Evolutionary conservation across 495 filamentous ascomycete genomes (phyloP), one percentile per base, ranked within the genome.

Genomic region (Podospora sp.): DNA sequence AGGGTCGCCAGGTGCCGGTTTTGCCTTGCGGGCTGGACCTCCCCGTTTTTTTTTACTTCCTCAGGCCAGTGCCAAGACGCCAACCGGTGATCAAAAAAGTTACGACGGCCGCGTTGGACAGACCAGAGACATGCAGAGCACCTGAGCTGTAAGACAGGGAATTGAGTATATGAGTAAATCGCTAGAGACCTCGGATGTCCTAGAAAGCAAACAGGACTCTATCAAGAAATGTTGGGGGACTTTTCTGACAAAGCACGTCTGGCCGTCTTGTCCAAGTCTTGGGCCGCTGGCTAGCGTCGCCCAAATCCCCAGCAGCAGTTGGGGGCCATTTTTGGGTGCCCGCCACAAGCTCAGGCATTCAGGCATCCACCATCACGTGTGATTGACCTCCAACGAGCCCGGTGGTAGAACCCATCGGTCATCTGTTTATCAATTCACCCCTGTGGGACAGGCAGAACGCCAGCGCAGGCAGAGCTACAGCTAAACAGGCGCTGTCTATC

Each of bases 1-100:
- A 27, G 67, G 65, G 59, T 60, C 50, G 29, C 53, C 52, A 26
- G 56, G 35, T 65, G 63, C 63, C 63, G 63, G 63, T 58, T 59
- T 62, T 62, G 52, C 36, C 60, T 57, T 56, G 20, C 58, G 53
- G 51, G 11, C 24, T 58, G 21, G 33, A 22, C 20, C 55, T 24
- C 55, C 63, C 53, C 18, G 20, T 46, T 62, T 62, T 52, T 24
- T 40, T 40, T 53, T 8, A 46, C 46, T 53, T 63, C 61, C 49
- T 52, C 25, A 51, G 46, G 61, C 61, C 21, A 63, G 27, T 22
- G 18, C n/a, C 27, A 36, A 36, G n/a, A 4, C 24, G 20, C 33
- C 29, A 49, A 62, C 22, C 3, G 29, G 8, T 33, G 8, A 33
- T n/a, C n/a, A 33, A 33, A 33, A 33, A 33, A 33, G 29, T 33